Evolutionary conservation across 805 yeast genomes (phyloP), one percentile per base, ranked within the genome.

Genomic region (Zygosaccharomyces rouxii): DNA sequence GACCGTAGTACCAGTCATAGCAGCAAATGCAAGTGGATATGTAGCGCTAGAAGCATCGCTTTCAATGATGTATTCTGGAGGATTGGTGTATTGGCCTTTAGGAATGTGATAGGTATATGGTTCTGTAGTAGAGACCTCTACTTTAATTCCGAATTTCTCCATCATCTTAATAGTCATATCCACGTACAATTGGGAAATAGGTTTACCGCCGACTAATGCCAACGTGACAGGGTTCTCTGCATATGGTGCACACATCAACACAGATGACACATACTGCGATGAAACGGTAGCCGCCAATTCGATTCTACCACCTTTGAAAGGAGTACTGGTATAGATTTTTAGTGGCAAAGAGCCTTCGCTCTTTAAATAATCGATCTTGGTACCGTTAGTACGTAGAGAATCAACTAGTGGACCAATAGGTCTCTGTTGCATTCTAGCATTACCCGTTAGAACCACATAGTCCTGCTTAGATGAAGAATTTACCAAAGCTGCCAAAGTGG

Each of bases 31-130:
- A 56, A 94, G 76, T 37, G 99, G 99, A 60, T 94, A 94, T 9
- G 99, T 94, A 1, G 99, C 98, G 7, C 97, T 87, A 13, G 97
- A 88, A 18, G 99, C 99, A 69, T 94, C 99, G 13, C 96, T 86
- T 70, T 94, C 99, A 56, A 94, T 81, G 26, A 86, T 88, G 62
- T 94, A 94, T 57, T 84, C 90, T 1, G 74, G 55, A 25, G 99
- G 99, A 54, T 92, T 88, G 30, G 67, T 68, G 67, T 94, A 94
- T 16, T 73, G 72, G 4, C 90, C 97, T 57, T 78, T 78, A 44
- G 98, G 98, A 67, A 94, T 89, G 63, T 83, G 86, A 68, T 94
- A 94, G 42, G 97, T 89, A 73, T 87, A 79, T 26, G 77, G 82
- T 64, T 88, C 92, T 28, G 84, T 76, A 6, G 72, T 63, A 3